Evolutionary conservation across 208 protist genomes (phyloP).

Genomic region (Endotrypanum monterogeii): DNA sequence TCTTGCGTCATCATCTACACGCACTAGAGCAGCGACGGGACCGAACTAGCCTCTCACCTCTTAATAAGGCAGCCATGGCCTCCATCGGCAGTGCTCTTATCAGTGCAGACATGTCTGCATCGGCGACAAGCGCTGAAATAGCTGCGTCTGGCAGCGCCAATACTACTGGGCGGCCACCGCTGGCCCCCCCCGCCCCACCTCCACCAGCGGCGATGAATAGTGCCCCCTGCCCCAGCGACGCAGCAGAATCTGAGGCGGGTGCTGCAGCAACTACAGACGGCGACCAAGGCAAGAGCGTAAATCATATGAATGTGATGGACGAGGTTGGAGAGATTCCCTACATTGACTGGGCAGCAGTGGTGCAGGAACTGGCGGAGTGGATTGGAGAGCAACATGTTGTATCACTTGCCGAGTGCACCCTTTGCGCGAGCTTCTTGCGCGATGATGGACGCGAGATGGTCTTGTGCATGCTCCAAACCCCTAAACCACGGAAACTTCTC

Average conservation of each 20-base stretch:
- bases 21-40: slow-evolving; percentile 14
- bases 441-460: slow-evolving; percentile 82
- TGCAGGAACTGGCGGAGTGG: slow-evolving; percentile 54
- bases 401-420: slow-evolving; percentile 47
- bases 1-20: slow-evolving; percentile 60
- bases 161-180: slow-evolving; percentile 14
- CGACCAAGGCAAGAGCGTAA: neutral
- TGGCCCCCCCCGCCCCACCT: slow-evolving; percentile 11
- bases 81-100: neutral
- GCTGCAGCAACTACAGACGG: neutral
- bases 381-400: slow-evolving; percentile 31
- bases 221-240: neutral
- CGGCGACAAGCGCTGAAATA: slow-evolving; percentile 5
- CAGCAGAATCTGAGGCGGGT: neutral
- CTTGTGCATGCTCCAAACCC: slow-evolving; percentile 75
- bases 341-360: slow-evolving; percentile 68
- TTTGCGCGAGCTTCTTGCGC: slow-evolving; percentile 75
- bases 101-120: slow-evolving; percentile 1
- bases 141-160: slow-evolving; percentile 4
- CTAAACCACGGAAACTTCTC: slow-evolving; percentile 33
- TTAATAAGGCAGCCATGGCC: neutral
- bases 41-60: neutral
- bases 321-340: slow-evolving; percentile 14
- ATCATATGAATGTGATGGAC: neutral
- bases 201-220: slow-evolving; percentile 8